Percentiles rank a stretch among this genome's conserved stretches.
phyloP scores from a whole-genome alignment of 1,284 basidiomycete species.

The Rhizopogon hawkerae region DNA sequence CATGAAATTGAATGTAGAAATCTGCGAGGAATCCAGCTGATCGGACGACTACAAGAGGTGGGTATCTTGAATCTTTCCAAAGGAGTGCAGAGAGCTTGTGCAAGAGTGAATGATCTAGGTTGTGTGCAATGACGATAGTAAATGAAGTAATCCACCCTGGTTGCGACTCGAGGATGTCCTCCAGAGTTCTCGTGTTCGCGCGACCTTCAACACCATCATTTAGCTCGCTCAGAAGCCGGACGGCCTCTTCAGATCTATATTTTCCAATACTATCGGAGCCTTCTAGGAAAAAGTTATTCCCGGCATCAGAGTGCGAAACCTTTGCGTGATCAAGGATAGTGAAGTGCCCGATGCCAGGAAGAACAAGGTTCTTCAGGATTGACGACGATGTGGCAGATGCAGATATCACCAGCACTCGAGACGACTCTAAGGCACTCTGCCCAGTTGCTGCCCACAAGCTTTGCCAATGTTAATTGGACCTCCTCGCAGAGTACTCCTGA shows the following conservation, averaged over 20 bases:
- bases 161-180: slow-evolving; percentile 50
- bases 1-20: slow-evolving; percentile 79
- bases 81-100: slow-evolving; percentile 55
- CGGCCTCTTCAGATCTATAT: slow-evolving; percentile 73
- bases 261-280: slow-evolving; percentile 70
- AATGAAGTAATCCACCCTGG: slow-evolving; percentile 48
- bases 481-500: slow-evolving; percentile 1
- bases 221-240: slow-evolving; percentile 73
- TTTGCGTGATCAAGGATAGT: slow-evolving; percentile 69
- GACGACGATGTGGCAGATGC: slow-evolving; percentile 77
- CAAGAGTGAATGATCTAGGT: slow-evolving; percentile 52
- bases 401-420: slow-evolving; percentile 76
- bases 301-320: slow-evolving; percentile 71
- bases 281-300: slow-evolving; percentile 95
- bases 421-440: slow-evolving; percentile 83
- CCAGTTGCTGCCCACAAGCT: slow-evolving; percentile 95
- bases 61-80: slow-evolving; percentile 53
- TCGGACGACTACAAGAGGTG: slow-evolving; percentile 68
- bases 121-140: slow-evolving; percentile 81
- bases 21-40: slow-evolving; percentile 86
- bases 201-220: slow-evolving; percentile 79
- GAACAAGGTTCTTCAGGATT: slow-evolving; percentile 89
- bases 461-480: background rate
- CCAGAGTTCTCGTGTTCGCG: slow-evolving; percentile 52
- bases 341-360: slow-evolving; percentile 90